Base-by-base conservation (phyloP, 2,329 filamentous ascomycete species). In the Cladosporium sp. region DNA sequence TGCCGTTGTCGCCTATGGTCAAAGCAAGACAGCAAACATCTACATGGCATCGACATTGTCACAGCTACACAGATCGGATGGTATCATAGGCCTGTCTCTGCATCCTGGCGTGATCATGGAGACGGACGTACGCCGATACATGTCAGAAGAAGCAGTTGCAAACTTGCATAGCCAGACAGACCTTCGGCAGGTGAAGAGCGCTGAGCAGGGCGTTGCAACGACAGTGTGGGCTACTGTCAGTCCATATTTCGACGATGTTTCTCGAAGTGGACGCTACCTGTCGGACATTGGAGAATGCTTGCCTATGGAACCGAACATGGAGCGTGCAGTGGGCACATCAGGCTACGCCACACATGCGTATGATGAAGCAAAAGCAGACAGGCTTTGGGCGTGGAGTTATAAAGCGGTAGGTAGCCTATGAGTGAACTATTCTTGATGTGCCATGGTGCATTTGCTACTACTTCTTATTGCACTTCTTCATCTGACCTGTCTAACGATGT, bases 21-120 rank as follows among this genome's bases (percentile, higher is more conserved):
- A 84, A 67, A 77, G 77, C 63, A 88, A 87, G 69, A 79, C 79
- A 0, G 84, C 85, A 18, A 85, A 83, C 66, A 78, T 86, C n/a
- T 84, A 79, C 69, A 80, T 83, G 65, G 80, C 84, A 2, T 85
- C 82, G 66, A 78, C 83, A 59, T 78, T 87, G 28, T 82, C 86
- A 24, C 78, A 83, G 0, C 78, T 77, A 1, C 86, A 84, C 69
- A 82, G 80, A 4, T 18, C 71, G 0, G 14, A 60, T 12, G 80
- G 81, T 7, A 67, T 86, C 0, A 82, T 83, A 63, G 82, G 77
- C 0, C 71, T 75, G 15, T 78, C 77, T 14, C 64, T 84, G 2
- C 80, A 84, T 62, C 85, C 84, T 0, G 60, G 60, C 15, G 38
- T 28, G 24, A 49, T 60, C 58, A 60, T 60, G 58, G 52, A 57